Percentiles rank a stretch among this genome's conserved stretches.
phyloP scores from a whole-genome alignment of 1,284 basidiomycete species.

The Ceratobasidium sp. region DNA sequence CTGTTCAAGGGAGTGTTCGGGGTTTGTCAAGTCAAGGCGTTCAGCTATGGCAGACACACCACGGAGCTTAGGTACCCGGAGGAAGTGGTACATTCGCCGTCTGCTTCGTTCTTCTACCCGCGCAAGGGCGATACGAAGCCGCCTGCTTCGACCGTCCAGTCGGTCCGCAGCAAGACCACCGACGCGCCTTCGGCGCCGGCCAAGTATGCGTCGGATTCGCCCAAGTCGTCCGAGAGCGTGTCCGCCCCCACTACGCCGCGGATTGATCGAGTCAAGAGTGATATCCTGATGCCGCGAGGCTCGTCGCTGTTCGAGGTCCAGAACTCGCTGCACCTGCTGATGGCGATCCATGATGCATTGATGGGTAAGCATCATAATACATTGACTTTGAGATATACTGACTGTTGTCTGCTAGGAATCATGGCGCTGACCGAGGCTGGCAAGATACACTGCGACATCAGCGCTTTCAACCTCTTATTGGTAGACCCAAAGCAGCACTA shows the following conservation, averaged over 20 bases:
- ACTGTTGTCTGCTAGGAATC: not conserved
- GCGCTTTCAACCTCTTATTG: not conserved
- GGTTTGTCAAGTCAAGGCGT: slow-evolving; percentile 14
- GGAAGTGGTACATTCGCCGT: not conserved
- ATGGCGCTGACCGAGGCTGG: slow-evolving; percentile 11
- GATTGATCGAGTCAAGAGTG: not conserved
- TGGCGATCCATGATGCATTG: slow-evolving; percentile 10
- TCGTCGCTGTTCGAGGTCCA: not conserved
- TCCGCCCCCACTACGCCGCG: not conserved
- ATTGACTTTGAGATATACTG: not conserved
- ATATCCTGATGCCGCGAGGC: slow-evolving; percentile 4
- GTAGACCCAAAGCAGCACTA: not conserved
- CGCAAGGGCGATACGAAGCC: not conserved
- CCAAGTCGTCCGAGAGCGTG: not conserved
- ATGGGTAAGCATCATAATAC: not conserved
- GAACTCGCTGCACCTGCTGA: not conserved
- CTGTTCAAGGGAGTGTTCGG: not conserved
- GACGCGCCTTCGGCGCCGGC: not conserved
- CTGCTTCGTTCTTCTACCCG: not conserved
- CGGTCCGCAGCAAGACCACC: not conserved
- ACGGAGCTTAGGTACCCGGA: not conserved
- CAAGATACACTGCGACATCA: slow-evolving; percentile 10
- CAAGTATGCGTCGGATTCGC: not conserved
- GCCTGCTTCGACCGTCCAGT: not conserved
- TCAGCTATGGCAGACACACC: not conserved